A percentile compares a stretch with the other conserved stretches of the same genome.
Evolutionary conservation across 257 asterid genomes (phyloP).

Genomic region (Salvia rosmarinus): DNA sequence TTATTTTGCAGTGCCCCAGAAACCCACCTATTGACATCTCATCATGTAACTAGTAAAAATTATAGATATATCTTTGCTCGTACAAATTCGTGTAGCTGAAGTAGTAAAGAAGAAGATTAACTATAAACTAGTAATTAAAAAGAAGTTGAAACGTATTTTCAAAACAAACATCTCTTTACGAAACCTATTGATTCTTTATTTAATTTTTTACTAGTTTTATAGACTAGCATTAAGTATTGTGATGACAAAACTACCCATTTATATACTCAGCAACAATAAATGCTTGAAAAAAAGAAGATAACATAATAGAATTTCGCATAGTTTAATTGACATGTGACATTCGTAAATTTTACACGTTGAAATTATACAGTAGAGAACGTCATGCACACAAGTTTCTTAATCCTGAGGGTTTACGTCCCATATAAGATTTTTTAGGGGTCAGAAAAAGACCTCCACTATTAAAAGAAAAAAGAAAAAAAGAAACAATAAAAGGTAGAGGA

Average conservation of each 20-base stretch:
- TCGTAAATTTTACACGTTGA: no score
- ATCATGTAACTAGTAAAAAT: background rate
- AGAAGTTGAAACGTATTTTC: background rate
- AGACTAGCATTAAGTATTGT: no score
- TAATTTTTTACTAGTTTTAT: background rate
- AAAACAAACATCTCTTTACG: background rate
- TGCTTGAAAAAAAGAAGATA: no score
- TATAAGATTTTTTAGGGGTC: constrained; percentile 26
- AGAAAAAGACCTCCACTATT: constrained; percentile 12
- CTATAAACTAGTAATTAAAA: background rate
- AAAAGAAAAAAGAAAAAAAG: no score
- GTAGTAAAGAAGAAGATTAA: background rate
- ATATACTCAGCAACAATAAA: no score
- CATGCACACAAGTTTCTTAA: constrained; percentile 26
- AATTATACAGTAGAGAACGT: background rate
- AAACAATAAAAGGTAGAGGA: background rate
- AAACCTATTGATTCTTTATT: background rate
- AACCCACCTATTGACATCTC: no score
- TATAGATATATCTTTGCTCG: background rate
- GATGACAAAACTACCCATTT: no score
- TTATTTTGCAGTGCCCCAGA: no score
- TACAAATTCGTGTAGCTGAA: constrained; percentile 17
- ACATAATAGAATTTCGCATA: no score
- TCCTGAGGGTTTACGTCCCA: constrained; percentile 28
- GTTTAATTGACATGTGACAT: no score